Evolutionary conservation across 345 rosid genomes (phyloP).

Genomic region (Camelina hispida): DNA sequence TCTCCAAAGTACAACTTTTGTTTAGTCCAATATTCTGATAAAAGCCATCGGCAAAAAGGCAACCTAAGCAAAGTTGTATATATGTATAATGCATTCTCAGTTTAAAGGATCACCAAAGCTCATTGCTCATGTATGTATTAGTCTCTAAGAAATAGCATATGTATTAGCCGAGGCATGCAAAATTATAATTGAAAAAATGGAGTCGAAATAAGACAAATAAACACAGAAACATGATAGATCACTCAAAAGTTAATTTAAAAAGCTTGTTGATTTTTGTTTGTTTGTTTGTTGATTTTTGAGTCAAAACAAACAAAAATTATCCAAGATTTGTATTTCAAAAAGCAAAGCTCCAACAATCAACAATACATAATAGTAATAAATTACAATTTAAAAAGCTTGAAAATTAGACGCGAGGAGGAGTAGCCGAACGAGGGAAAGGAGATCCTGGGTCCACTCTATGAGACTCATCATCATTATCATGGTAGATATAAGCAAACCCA

Average conservation of each 20-base stretch:
- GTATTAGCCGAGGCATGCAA: background rate
- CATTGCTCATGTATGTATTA: too few relatives aligned
- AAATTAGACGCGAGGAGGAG: slow-evolving; percentile 16
- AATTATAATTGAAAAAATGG: too few relatives aligned
- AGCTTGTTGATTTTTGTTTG: too few relatives aligned
- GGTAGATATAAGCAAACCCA: slow-evolving; percentile 81
- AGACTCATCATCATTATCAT: slow-evolving; percentile 57
- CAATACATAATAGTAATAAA: background rate
- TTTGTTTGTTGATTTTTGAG: too few relatives aligned
- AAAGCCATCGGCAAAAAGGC: background rate
- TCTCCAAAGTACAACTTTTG: background rate
- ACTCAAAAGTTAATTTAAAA: background rate
- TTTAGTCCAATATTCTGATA: background rate
- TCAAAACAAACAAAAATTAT: background rate
- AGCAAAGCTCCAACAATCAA: slow-evolving; percentile 9
- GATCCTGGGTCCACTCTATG: slow-evolving; percentile 39
- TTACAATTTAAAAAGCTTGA: background rate
- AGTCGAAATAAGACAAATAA: background rate
- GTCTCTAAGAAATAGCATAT: too few relatives aligned
- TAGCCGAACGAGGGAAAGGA: slow-evolving; percentile 30
- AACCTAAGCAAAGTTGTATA: background rate
- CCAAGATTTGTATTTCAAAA: background rate
- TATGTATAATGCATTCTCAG: too few relatives aligned
- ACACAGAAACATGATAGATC: background rate
- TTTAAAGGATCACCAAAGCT: too few relatives aligned